phyloP scores from a whole-genome alignment of 2,329 filamentous ascomycete genomes.

The Aspergillus sp. region DNA sequence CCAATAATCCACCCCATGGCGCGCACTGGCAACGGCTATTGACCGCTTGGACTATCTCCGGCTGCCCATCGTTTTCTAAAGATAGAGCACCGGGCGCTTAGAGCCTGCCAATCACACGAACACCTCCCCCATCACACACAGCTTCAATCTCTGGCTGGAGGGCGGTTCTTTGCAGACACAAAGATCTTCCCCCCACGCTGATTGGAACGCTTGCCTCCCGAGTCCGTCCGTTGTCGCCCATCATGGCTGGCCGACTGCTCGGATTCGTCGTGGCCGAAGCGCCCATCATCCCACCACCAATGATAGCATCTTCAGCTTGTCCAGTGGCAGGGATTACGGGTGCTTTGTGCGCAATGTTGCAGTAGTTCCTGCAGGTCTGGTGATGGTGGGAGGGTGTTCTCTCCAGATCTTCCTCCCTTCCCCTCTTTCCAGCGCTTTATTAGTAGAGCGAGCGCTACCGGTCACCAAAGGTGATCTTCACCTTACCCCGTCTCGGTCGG shows the following conservation, averaged over 20 bases:
- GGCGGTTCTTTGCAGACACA: constrained; percentile 27
- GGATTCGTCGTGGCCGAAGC: constrained; percentile 21
- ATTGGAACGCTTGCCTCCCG: constrained; percentile 18
- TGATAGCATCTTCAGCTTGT: constrained; percentile 15
- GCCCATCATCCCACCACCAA: constrained; percentile 21
- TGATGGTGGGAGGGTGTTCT: constrained; percentile 16
- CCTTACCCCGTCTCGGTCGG: constrained; percentile 19
- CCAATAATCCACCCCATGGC: not conserved
- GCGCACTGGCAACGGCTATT: not conserved
- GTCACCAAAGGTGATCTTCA: constrained; percentile 22
- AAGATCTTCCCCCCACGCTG: constrained; percentile 5
- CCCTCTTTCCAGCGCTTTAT: constrained; percentile 24
- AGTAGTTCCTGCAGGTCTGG: constrained; percentile 34
- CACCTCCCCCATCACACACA: constrained; percentile 15
- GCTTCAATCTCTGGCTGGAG: constrained; percentile 7
- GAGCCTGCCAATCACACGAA: constrained; percentile 25
- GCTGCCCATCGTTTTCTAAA: constrained; percentile 27
- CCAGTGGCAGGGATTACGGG: constrained; percentile 16
- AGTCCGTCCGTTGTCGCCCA: constrained; percentile 15
- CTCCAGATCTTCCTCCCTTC: constrained; percentile 21
- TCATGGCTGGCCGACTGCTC: not conserved
- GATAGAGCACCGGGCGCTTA: constrained; percentile 35
- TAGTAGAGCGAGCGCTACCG: constrained; percentile 31
- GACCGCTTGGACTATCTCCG: constrained; percentile 5
- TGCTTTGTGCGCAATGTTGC: constrained; percentile 33